phyloP scores from a whole-genome alignment of 1,284 basidiomycete genomes.

The Nidula niveotomentosa region DNA sequence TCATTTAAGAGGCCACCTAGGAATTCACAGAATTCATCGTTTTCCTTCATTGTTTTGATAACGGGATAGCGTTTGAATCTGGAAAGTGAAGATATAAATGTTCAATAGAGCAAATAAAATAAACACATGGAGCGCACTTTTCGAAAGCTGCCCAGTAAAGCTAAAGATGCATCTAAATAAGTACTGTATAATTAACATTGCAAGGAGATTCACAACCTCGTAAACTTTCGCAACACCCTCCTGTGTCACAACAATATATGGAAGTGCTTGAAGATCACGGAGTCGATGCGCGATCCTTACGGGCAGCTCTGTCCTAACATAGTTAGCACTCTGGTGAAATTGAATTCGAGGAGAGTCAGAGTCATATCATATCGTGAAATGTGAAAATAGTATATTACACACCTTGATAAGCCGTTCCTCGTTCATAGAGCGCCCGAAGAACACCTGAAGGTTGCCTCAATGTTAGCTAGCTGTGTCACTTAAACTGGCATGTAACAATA shows the following conservation, averaged over 20 bases:
- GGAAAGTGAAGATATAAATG: background rate
- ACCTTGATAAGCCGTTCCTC: constrained; percentile 75
- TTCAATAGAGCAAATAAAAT: too few species aligned
- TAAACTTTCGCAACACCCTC: constrained; percentile 85
- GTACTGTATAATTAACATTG: background rate
- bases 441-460: constrained; percentile 39
- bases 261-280: constrained; percentile 83
- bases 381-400: constrained; percentile 8
- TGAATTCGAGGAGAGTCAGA: background rate
- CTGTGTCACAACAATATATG: constrained; percentile 88
- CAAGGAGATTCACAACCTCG: constrained; percentile 45
- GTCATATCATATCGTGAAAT: constrained; percentile 2
- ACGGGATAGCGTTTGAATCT: constrained; percentile 80
- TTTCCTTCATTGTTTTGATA: constrained; percentile 75
- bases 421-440: constrained; percentile 78
- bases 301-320: constrained; percentile 86
- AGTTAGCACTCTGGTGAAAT: constrained; percentile 73
- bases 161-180: constrained; percentile 31
- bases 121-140: constrained; percentile 43
- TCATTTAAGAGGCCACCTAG: constrained; percentile 66
- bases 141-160: constrained; percentile 83
- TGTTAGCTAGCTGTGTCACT: constrained; percentile 3
- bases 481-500: constrained; percentile 7
- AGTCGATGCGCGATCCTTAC: constrained; percentile 88
- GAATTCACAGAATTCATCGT: constrained; percentile 78